phyloP scores from a whole-genome alignment of 2,329 filamentous ascomycete genomes.

The Curvularia eragrostidis region DNA sequence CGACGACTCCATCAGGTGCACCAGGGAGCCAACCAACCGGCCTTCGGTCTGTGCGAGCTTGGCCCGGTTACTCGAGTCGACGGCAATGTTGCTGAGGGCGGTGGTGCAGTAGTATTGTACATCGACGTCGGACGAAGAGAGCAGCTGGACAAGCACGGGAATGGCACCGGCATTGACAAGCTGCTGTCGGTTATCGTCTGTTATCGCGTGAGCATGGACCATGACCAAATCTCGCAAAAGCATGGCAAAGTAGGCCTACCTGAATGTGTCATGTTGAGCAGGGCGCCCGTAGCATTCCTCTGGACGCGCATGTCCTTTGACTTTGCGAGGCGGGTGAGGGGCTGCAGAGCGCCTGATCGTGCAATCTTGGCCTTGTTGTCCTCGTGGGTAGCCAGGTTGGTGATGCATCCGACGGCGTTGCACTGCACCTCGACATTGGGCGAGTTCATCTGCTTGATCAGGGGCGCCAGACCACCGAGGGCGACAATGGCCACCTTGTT shows the following conservation, averaged over 20 bases:
- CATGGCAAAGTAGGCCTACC: slow-evolving; percentile 65
- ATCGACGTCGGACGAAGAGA: slow-evolving; percentile 91
- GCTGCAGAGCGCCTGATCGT: slow-evolving; percentile 87
- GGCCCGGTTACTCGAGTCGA: slow-evolving; percentile 88
- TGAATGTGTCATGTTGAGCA: slow-evolving; percentile 99
- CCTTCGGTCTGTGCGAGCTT: slow-evolving; percentile 90
- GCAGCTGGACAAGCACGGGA: slow-evolving; percentile 91
- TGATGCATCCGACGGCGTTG: slow-evolving; percentile 98
- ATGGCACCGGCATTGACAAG: slow-evolving; percentile 98
- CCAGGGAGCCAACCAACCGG: slow-evolving; percentile 89
- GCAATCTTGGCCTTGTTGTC: slow-evolving; percentile 99
- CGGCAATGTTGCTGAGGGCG: slow-evolving; percentile 96
- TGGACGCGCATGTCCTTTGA: slow-evolving; percentile 99
- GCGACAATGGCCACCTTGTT: slow-evolving; percentile 98
- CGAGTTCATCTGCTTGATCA: slow-evolving; percentile 98
- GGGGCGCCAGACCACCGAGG: slow-evolving; percentile 84
- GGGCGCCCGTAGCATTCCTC: slow-evolving; percentile 91
- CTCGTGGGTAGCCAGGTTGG: slow-evolving; percentile 96
- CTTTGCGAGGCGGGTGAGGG: slow-evolving; percentile 89
- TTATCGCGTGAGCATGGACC: slow-evolving; percentile 27
- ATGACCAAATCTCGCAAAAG: not conserved
- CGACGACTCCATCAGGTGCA: slow-evolving; percentile 95
- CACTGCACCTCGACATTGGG: slow-evolving; percentile 98
- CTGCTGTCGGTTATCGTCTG: slow-evolving; percentile 97
- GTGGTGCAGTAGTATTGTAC: slow-evolving; percentile 99